A percentile compares a stretch with the other conserved stretches of the same genome.
Conservation (phyloP, 2,329 filamentous ascomycete species). For the Achaetomium macrosporum region DNA sequence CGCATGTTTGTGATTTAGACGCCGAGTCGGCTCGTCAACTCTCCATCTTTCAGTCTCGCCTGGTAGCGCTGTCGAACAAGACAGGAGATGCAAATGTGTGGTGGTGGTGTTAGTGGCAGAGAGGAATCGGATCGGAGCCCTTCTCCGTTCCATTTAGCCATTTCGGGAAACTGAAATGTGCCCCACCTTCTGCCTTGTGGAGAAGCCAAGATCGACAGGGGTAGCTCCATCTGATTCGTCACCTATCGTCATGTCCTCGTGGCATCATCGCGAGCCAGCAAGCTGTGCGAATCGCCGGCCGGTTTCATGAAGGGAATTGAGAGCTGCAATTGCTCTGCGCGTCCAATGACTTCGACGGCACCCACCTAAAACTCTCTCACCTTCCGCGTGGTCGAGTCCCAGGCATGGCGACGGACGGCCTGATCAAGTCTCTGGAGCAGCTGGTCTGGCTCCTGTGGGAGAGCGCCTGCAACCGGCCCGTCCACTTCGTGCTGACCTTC, state of each 20-base stretch:
- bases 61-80: no score
- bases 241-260: conserved; percentile 19
- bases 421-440: conserved; percentile 31
- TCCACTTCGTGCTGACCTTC: conserved; percentile 35
- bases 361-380: conserved; percentile 1
- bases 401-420: conserved; percentile 15
- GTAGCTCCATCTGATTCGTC: conserved; percentile 12
- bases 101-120: no score
- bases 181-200: neutral
- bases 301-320: neutral
- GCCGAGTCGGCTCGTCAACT: no score
- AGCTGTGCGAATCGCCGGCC: neutral
- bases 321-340: neutral
- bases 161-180: neutral
- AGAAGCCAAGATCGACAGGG: conserved; percentile 15
- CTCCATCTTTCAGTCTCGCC: no score
- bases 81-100: no score
- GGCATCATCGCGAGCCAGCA: conserved; percentile 12
- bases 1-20: no score
- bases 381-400: neutral
- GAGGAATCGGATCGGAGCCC: no score
- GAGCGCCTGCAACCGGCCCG: conserved; percentile 35
- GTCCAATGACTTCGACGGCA: conserved; percentile 1
- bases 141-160: no score
- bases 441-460: conserved; percentile 32